Evolutionary conservation across 2,329 filamentous ascomycete genomes (phyloP).

Genomic region (Orbilia quercus): DNA sequence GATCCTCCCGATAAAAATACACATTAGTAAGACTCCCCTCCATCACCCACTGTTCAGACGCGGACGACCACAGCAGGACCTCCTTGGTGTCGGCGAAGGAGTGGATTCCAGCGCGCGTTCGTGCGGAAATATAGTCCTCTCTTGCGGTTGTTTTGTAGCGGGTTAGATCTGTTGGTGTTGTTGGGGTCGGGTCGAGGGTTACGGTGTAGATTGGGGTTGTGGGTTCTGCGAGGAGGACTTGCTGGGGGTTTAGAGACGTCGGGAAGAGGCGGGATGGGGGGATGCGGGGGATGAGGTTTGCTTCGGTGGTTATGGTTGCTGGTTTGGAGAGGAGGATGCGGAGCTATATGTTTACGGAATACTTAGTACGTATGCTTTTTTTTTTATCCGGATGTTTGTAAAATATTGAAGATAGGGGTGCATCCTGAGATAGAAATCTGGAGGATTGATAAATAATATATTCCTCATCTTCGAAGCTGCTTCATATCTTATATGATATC

Average conservation of each 20-base stretch:
- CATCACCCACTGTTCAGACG: constrained; percentile 72
- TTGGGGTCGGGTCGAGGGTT: constrained; percentile 68
- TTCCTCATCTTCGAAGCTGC: too few relatives aligned
- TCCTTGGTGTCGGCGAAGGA: constrained; percentile 70
- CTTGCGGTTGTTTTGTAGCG: constrained; percentile 86
- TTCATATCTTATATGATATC: too few relatives aligned
- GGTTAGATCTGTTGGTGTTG: constrained; percentile 72
- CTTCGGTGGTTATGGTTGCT: constrained; percentile 47
- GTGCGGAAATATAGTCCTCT: constrained; percentile 76
- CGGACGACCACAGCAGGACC: constrained; percentile 65
- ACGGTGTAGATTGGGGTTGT: constrained; percentile 62
- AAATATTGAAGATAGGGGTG: too few relatives aligned
- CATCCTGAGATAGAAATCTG: too few relatives aligned
- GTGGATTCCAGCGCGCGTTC: constrained; percentile 70
- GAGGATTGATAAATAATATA: too few relatives aligned
- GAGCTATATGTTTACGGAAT: constrained; percentile 41
- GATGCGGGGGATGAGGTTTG: constrained; percentile 28
- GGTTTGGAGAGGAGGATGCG: constrained; percentile 55
- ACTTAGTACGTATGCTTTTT: too few relatives aligned
- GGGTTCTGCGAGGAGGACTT: neutral
- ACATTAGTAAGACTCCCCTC: constrained; percentile 85
- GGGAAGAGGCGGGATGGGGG: constrained; percentile 42
- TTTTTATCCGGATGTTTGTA: too few relatives aligned
- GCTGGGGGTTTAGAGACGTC: constrained; percentile 8
- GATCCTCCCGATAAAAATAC: constrained; percentile 75